Evolutionary conservation across 2,329 filamentous ascomycete species (phyloP).

Genomic region (Lachnellula arida): DNA sequence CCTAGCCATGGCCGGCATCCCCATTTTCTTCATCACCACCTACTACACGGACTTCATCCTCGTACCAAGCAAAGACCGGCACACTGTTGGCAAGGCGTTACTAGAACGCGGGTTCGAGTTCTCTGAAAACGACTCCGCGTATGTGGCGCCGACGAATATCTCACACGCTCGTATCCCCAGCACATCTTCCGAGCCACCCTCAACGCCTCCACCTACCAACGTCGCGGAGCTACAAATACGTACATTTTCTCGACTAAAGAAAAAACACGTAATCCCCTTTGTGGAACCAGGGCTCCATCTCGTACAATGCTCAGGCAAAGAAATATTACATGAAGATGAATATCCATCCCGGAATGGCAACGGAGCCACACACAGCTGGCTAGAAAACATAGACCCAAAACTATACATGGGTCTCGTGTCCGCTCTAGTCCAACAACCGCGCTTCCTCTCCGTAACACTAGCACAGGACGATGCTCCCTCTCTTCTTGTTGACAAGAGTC

Average conservation of each 20-base stretch:
- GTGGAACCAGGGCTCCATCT: conserved; percentile 66
- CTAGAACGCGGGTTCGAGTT: conserved; percentile 80
- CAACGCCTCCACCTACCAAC: conserved; percentile 72
- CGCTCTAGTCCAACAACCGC: conserved; percentile 56
- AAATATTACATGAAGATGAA: conserved; percentile 27
- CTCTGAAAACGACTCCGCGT: conserved; percentile 65
- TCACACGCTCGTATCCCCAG: conserved; percentile 36
- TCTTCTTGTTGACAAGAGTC: conserved; percentile 63
- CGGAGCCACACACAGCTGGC: conserved; percentile 40
- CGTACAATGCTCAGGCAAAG: conserved; percentile 73
- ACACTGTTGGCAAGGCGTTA: conserved; percentile 71
- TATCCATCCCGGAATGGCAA: conserved; percentile 34
- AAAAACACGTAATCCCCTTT: conserved; percentile 67
- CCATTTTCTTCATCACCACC: conserved; percentile 97
- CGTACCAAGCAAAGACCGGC: conserved; percentile 70
- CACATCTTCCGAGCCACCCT: conserved; percentile 45
- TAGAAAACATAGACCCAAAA: conserved; percentile 57
- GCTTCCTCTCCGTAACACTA: conserved; percentile 69
- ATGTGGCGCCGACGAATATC: conserved; percentile 46
- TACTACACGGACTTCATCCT: conserved; percentile 98
- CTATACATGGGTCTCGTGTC: conserved; percentile 60
- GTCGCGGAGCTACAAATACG: conserved; percentile 74
- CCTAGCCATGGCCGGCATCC: conserved; percentile 84
- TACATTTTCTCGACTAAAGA: conserved; percentile 80
- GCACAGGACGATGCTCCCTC: conserved; percentile 71